phyloP scores from a whole-genome alignment of 2,329 filamentous ascomycete species.

The Drechslerella coelobrocha region DNA sequence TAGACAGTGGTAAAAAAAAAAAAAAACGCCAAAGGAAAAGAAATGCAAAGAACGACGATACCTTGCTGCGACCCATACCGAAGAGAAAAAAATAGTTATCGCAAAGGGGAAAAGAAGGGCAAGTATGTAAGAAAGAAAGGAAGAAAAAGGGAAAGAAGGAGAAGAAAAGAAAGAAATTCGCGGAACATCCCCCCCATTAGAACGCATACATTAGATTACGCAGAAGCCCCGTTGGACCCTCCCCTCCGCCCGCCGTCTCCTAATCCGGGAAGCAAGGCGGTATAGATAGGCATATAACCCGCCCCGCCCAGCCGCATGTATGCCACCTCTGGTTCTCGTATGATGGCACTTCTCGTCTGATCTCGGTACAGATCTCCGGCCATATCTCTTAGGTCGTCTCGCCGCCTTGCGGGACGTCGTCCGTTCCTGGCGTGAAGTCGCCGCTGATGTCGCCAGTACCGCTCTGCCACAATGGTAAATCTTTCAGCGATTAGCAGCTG shows the following conservation, averaged over 20 bases:
- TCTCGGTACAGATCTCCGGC: conserved; percentile 38
- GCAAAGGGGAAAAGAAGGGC: too few species aligned
- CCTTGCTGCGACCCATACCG: too few species aligned
- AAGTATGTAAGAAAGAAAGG: too few species aligned
- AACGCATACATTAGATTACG: not conserved
- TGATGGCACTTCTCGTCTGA: conserved; percentile 7
- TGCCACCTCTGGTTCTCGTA: conserved; percentile 27
- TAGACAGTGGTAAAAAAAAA: not conserved
- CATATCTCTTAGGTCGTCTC: conserved; percentile 49
- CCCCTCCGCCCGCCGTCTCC: conserved; percentile 2
- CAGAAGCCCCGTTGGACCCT: too few species aligned
- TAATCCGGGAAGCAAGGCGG: conserved; percentile 10
- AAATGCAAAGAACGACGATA: too few species aligned
- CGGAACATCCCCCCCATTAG: not conserved
- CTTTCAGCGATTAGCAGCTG: conserved; percentile 32
- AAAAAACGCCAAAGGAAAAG: too few species aligned
- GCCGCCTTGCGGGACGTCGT: conserved; percentile 30
- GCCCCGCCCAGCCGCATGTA: conserved; percentile 37
- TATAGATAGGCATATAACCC: conserved; percentile 41
- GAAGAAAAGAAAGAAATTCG: not conserved
- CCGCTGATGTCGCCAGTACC: conserved; percentile 45
- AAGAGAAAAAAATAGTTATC: too few species aligned
- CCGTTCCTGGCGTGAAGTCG: conserved; percentile 31
- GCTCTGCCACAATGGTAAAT: conserved; percentile 44
- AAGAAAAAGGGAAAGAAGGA: not conserved